Percentiles rank a stretch among this genome's conserved stretches.
Conservation (phyloP, 176 grass and related monocot species). For the Coix lacrymajobi region DNA sequence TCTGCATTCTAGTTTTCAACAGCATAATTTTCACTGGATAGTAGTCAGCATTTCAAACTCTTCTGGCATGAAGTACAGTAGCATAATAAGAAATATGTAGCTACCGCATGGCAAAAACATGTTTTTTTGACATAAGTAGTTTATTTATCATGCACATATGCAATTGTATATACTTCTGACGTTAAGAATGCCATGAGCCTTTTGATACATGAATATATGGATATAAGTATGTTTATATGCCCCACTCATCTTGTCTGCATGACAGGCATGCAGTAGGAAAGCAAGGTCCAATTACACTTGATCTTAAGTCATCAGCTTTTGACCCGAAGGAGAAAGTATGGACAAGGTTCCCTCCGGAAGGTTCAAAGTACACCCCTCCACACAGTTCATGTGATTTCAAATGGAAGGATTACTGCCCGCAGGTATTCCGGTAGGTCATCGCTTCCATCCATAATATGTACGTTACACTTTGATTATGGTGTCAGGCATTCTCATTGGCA, state of each 20-base stretch:
- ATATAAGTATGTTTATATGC: not conserved
- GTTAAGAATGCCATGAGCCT: not conserved
- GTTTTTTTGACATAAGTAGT: not conserved
- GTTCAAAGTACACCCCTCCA: conserved; percentile 92
- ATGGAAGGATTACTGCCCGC: conserved; percentile 98
- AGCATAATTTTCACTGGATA: not conserved
- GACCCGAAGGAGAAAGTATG: conserved; percentile 89
- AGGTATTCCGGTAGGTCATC: conserved; percentile 79
- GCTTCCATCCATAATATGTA: not conserved
- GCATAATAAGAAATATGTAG: not conserved
- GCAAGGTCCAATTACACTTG: conserved; percentile 62
- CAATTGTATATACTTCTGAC: not conserved
- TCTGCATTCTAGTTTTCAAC: not conserved
- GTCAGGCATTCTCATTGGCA: not conserved
- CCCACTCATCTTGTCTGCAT: not conserved
- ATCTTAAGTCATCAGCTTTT: conserved; percentile 92
- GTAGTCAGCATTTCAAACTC: not conserved
- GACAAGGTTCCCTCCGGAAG: conserved; percentile 90
- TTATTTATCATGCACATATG: not conserved
- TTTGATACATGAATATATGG: not conserved
- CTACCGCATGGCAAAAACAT: not conserved
- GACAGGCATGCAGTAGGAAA: conserved; percentile 86
- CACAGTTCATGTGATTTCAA: conserved; percentile 94
- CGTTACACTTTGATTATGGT: not conserved
- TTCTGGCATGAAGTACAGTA: not conserved